Evolutionary conservation across 805 yeast species (phyloP).

Genomic region (Candida pini): DNA sequence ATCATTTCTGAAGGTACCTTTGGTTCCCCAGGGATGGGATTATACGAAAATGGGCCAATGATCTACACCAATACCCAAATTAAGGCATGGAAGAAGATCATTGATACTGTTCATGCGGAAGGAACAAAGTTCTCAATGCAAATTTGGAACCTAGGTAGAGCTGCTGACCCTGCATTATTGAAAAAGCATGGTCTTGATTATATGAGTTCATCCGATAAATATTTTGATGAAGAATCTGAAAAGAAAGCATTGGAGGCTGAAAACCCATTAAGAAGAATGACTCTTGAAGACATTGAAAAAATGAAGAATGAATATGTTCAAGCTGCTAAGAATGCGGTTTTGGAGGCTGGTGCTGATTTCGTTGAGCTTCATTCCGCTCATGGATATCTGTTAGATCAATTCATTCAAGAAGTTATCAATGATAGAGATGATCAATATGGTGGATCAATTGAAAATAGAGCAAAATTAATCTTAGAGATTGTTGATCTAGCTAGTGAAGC

Average conservation of each 20-base stretch:
- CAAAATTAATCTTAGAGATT: slow-evolving; percentile 37
- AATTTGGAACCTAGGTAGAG: slow-evolving; percentile 42
- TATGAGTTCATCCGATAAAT: slow-evolving; percentile 35
- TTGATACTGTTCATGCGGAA: slow-evolving; percentile 42
- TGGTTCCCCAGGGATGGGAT: slow-evolving; percentile 37
- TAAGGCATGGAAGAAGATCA: slow-evolving; percentile 41
- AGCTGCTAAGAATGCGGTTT: slow-evolving; percentile 38
- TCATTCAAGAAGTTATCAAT: slow-evolving; percentile 32
- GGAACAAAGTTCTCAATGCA: slow-evolving; percentile 41
- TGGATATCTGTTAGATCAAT: slow-evolving; percentile 35
- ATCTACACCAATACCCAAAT: slow-evolving; percentile 41
- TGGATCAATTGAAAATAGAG: slow-evolving; percentile 38
- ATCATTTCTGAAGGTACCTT: slow-evolving; percentile 53
- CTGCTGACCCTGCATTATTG: slow-evolving; percentile 29
- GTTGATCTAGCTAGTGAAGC: slow-evolving; percentile 44
- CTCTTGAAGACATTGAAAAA: slow-evolving; percentile 35
- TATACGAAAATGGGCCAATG: slow-evolving; percentile 40
- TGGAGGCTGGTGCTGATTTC: slow-evolving; percentile 36
- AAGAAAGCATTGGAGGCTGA: slow-evolving; percentile 28
- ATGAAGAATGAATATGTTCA: slow-evolving; percentile 34
- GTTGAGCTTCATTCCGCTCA: slow-evolving; percentile 39
- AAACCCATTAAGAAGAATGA: slow-evolving; percentile 44
- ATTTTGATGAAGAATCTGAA: slow-evolving; percentile 32
- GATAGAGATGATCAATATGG: slow-evolving; percentile 39
- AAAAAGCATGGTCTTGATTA: slow-evolving; percentile 30